Conservation (phyloP, 768 basidiomycete genomes). For the Amyloporia xantha region DNA sequence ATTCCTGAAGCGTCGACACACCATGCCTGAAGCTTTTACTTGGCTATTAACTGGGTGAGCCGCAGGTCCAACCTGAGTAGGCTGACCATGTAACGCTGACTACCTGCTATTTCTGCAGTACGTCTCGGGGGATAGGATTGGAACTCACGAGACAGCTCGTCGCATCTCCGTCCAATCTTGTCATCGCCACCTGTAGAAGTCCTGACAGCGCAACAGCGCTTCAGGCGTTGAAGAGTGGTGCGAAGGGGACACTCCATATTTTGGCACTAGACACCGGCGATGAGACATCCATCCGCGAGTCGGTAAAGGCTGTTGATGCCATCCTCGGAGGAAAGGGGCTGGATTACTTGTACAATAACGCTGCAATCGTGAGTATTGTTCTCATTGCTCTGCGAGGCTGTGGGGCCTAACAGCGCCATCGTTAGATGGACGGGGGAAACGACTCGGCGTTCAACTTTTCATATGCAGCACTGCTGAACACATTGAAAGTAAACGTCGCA, state of each 20-base stretch:
- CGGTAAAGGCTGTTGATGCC: slow-evolving; percentile 15
- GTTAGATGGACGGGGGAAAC: slow-evolving; percentile 4
- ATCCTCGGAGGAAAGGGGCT: slow-evolving; percentile 25
- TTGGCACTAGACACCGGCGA: slow-evolving; percentile 27
- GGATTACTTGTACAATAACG: slow-evolving; percentile 36
- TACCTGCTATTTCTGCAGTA: background rate
- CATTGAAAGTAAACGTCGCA: slow-evolving; percentile 3
- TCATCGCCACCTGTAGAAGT: slow-evolving; percentile 27
- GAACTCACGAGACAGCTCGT: slow-evolving; percentile 22
- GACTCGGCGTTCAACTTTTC: slow-evolving; percentile 25
- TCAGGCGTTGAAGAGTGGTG: slow-evolving; percentile 15
- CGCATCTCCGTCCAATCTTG: slow-evolving; percentile 12
- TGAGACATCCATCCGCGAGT: slow-evolving; percentile 20
- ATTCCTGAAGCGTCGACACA: background rate
- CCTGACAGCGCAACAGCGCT: slow-evolving; percentile 18
- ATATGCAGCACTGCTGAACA: background rate
- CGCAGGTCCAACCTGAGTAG: background rate
- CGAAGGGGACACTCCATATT: slow-evolving; percentile 28
- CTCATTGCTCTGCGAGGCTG: background rate
- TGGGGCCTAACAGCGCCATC: background rate
- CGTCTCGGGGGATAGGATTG: slow-evolving; percentile 26
- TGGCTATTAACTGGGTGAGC: background rate
- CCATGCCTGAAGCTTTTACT: background rate
- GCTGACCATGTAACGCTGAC: background rate
- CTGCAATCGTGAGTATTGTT: slow-evolving; percentile 25